Percentiles rank a stretch among this genome's conserved stretches.
These are phyloP conservation scores for Chrysoporthe cubensis DNA, from an alignment of 2,329 filamentous ascomycete genomes.

Conservation along the genomic window DNA sequence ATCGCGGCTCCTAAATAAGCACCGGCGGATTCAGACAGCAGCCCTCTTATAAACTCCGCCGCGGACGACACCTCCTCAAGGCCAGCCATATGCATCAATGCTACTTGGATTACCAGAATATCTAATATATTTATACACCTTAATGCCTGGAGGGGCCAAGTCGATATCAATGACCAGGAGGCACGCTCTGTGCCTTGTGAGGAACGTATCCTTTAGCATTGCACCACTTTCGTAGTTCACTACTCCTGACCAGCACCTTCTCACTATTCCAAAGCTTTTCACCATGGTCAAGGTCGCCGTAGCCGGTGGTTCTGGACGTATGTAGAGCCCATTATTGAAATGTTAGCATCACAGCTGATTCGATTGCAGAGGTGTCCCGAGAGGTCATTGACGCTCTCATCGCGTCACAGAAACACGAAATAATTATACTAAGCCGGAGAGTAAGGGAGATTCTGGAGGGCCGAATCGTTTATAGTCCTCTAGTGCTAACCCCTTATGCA, in stretches of 20 bases:
- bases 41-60: too few relatives aligned
- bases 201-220: too few relatives aligned
- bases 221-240: not conserved
- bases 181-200: too few relatives aligned
- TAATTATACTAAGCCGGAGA: conserved; percentile 22
- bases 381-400: conserved; percentile 25
- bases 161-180: too few relatives aligned
- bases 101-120: too few relatives aligned
- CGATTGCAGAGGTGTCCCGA: conserved; percentile 22
- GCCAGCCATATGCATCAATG: too few relatives aligned
- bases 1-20: not conserved
- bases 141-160: too few relatives aligned
- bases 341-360: too few relatives aligned
- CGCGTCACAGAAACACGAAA: conserved; percentile 23
- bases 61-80: too few relatives aligned
- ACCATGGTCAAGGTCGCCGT: conserved; percentile 29
- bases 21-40: too few relatives aligned
- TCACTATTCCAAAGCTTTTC: not conserved
- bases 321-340: not conserved
- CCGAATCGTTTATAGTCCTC: not conserved
- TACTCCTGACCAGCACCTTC: too few relatives aligned
- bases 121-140: too few relatives aligned
- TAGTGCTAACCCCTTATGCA: not conserved
- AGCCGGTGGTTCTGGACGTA: conserved; percentile 26
- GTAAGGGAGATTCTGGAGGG: not conserved